Percentiles rank a stretch among this genome's conserved stretches.
These are phyloP conservation scores for Sugiyamaella boreocaroliniensis DNA, from an alignment of 805 yeast species.

Conservation along the genomic window DNA sequence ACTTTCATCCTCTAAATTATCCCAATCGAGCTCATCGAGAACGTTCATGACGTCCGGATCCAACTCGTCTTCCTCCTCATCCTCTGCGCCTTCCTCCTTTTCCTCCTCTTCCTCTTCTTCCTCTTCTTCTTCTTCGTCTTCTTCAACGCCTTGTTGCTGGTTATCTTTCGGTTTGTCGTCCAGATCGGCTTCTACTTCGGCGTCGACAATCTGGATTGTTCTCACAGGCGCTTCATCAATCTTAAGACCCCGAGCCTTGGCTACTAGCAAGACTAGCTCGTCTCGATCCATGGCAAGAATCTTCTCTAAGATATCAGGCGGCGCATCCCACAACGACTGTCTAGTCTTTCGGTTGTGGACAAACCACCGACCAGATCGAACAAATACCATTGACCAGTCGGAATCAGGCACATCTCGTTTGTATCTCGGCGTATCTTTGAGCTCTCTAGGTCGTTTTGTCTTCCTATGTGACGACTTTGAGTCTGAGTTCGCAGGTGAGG, in stretches of 20 bases:
- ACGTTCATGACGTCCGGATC: slow-evolving; percentile 19
- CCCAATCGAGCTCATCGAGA: not conserved
- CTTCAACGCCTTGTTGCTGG: slow-evolving; percentile 3
- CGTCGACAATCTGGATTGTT: slow-evolving; percentile 7
- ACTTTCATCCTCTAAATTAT: slow-evolving; percentile 11
- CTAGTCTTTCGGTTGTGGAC: slow-evolving; percentile 31
- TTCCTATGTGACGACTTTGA: not conserved
- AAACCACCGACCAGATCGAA: slow-evolving; percentile 40
- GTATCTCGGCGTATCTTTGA: slow-evolving; percentile 15
- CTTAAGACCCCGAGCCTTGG: slow-evolving; percentile 35
- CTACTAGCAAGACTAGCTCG: slow-evolving; percentile 30
- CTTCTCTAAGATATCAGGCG: slow-evolving; percentile 27
- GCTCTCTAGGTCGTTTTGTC: not conserved
- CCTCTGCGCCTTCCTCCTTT: slow-evolving; percentile 9
- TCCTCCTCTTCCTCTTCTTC: slow-evolving; percentile 17
- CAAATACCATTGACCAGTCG: slow-evolving; percentile 39
- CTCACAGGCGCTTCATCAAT: slow-evolving; percentile 13
- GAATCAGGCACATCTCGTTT: slow-evolving; percentile 12
- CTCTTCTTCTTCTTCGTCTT: slow-evolving; percentile 6
- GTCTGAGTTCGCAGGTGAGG: not conserved
- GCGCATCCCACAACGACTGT: slow-evolving; percentile 34
- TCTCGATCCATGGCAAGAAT: slow-evolving; percentile 26
- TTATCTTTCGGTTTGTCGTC: slow-evolving; percentile 1
- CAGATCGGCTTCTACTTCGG: slow-evolving; percentile 5
- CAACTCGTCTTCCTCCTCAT: slow-evolving; percentile 6